Evolutionary conservation across 768 basidiomycete genomes (phyloP).

Genomic region (Russula dissimulans): DNA sequence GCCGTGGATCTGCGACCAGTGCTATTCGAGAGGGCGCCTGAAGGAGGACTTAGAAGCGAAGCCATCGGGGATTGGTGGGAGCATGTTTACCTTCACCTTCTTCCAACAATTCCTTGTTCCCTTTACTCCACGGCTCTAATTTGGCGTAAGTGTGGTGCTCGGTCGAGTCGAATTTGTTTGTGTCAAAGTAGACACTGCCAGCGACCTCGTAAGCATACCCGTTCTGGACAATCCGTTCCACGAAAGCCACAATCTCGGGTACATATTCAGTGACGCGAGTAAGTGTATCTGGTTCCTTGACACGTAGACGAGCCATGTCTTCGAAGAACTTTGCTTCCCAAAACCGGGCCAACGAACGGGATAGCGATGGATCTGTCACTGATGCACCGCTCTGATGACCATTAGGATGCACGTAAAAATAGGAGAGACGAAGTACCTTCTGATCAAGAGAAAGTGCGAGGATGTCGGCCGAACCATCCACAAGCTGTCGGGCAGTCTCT

Average conservation of each 20-base stretch:
- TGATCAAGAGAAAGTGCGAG: slow-evolving; percentile 65
- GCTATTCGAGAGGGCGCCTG: slow-evolving; percentile 49
- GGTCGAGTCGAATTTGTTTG: slow-evolving; percentile 65
- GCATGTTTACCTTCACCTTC: slow-evolving; percentile 72
- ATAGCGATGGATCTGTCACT: slow-evolving; percentile 81
- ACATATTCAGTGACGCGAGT: slow-evolving; percentile 97
- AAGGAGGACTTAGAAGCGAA: background rate
- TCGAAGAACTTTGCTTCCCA: slow-evolving; percentile 89
- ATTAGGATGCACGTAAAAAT: slow-evolving; percentile 3
- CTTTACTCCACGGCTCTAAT: slow-evolving; percentile 92
- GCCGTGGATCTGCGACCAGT: slow-evolving; percentile 67
- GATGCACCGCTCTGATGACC: slow-evolving; percentile 56
- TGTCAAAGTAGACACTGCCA: slow-evolving; percentile 92
- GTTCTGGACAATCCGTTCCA: slow-evolving; percentile 75
- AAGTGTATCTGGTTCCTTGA: slow-evolving; percentile 80
- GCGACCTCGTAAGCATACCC: slow-evolving; percentile 71
- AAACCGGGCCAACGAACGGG: slow-evolving; percentile 67
- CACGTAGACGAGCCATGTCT: slow-evolving; percentile 84
- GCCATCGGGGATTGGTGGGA: background rate
- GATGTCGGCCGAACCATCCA: slow-evolving; percentile 71
- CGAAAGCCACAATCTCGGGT: slow-evolving; percentile 86
- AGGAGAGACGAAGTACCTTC: slow-evolving; percentile 39
- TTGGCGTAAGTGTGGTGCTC: slow-evolving; percentile 84
- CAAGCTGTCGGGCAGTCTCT: slow-evolving; percentile 45
- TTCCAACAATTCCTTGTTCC: slow-evolving; percentile 80